Evolutionary conservation across 2,329 filamentous ascomycete genomes (phyloP).

Genomic region (Diaporthe sp.): DNA sequence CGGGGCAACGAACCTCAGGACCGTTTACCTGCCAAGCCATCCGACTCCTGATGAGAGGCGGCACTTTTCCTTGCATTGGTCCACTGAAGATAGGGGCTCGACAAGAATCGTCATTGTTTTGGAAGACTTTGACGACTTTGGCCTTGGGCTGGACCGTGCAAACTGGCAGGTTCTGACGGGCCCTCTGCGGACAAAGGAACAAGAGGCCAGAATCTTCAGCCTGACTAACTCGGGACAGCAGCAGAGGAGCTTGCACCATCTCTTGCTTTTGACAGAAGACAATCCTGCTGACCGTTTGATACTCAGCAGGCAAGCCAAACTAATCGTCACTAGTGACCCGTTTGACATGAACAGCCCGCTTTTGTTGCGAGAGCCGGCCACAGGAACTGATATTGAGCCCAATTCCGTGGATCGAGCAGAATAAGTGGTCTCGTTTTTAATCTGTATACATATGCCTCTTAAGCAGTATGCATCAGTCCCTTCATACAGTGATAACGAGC

Average conservation of each 20-base stretch:
- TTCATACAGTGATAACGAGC: no score
- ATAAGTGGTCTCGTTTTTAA: no score
- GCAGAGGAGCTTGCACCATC: neutral
- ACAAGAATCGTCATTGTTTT: neutral
- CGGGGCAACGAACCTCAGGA: neutral
- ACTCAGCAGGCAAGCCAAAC: slow-evolving; percentile 4
- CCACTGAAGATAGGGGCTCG: neutral
- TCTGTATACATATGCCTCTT: no score
- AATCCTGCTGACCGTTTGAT: slow-evolving; percentile 1
- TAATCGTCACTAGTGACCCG: neutral
- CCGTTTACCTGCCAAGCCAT: neutral
- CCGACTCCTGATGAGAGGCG: neutral
- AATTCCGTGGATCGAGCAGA: neutral
- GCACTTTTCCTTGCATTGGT: neutral
- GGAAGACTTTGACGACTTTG: neutral
- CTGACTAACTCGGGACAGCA: neutral
- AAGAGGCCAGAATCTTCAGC: slow-evolving; percentile 11
- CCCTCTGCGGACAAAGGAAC: neutral
- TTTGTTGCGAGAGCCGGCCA: neutral
- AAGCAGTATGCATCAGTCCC: no score
- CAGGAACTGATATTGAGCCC: neutral
- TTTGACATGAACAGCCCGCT: slow-evolving; percentile 15
- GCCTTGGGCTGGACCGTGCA: neutral
- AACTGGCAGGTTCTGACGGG: slow-evolving; percentile 6
- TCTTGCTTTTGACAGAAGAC: neutral